Conservation (phyloP, 805 yeast species). For the Tetrapisispora fleetii region DNA sequence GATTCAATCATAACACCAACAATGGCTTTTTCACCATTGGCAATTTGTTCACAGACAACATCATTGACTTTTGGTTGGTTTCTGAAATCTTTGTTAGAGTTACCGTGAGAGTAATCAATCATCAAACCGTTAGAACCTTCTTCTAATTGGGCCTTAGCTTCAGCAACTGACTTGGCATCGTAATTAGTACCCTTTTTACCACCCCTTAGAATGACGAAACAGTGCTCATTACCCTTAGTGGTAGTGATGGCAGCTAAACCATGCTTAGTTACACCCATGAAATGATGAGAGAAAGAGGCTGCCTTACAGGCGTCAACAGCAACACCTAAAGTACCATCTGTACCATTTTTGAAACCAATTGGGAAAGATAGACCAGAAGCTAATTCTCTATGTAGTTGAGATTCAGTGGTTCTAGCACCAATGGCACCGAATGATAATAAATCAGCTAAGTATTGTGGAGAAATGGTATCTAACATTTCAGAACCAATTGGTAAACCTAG, state of each 20-base stretch:
- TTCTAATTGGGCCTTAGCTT: slow-evolving; percentile 49
- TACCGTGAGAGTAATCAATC: slow-evolving; percentile 98
- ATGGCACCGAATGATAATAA: slow-evolving; percentile 94
- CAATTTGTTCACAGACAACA: slow-evolving; percentile 66
- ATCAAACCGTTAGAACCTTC: slow-evolving; percentile 39
- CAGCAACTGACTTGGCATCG: slow-evolving; percentile 63
- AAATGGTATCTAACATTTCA: slow-evolving; percentile 95
- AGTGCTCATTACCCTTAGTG: slow-evolving; percentile 85
- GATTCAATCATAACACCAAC: slow-evolving; percentile 97
- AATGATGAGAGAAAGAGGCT: slow-evolving; percentile 88
- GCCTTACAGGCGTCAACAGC: slow-evolving; percentile 92
- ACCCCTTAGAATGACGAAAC: slow-evolving; percentile 89
- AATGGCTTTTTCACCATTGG: slow-evolving; percentile 61
- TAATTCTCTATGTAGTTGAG: slow-evolving; percentile 92
- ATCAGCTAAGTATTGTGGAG: slow-evolving; percentile 92
- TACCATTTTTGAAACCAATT: slow-evolving; percentile 95
- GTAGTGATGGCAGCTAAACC: slow-evolving; percentile 95
- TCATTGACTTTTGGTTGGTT: slow-evolving; percentile 89
- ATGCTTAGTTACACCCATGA: slow-evolving; percentile 88
- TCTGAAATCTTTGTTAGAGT: slow-evolving; percentile 79
- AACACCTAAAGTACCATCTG: slow-evolving; percentile 91
- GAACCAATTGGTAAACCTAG: slow-evolving; percentile 87
- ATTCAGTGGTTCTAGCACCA: slow-evolving; percentile 98
- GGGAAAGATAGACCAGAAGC: slow-evolving; percentile 98
- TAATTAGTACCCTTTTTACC: slow-evolving; percentile 89